Base-by-base conservation (phyloP, 495 filamentous ascomycete species). In the Collariella sp. region DNA sequence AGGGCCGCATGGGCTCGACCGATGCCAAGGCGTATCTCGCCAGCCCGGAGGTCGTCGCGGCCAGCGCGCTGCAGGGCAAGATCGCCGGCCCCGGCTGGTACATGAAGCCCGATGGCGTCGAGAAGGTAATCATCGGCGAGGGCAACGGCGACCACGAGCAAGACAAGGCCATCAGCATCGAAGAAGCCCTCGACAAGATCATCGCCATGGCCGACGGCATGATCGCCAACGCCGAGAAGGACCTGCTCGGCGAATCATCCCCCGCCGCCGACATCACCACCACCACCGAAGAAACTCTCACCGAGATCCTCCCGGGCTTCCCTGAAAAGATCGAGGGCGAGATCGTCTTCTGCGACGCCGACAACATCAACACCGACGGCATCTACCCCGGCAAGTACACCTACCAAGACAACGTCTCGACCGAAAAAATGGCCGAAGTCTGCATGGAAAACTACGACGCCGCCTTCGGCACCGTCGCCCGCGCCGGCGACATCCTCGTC, bases 371-470 rank as follows among this genome's bases (percentile, higher is more conserved):
- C 64, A 88, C 86, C 0, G 85, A 89, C 60, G 76, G 77, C 33
- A 96, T 97, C 67, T 96, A 98, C 67, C 88, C 91, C 3, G 68
- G 64, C 22, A 89, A 90, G 62, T 68, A 86, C 62, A 95, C 89
- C 1, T 96, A 95, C 70, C 88, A 91, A 62, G 91, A 96, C 66
- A 79, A 86, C 65, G 76, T 96, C 11, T 72, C 88, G 0, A 69
- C 62, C 0, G 81, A 85, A 40, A 83, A 79, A 24, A 96, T 96
- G 91, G 89, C 89, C 0, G 67, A 84, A 58, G 90, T 91, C 1
- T 89, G 85, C 68, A 95, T 98, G 88, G 75, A 82, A 59, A 98
- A 98, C 74, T 98, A 95, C 70, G 91, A 97, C 66, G 60, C 76
- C 0, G 50, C 66, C 6, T 96, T 97, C 67, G 58, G 71, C 4